Conservation (phyloP, 768 basidiomycete species). For the Piloderma croceum region DNA sequence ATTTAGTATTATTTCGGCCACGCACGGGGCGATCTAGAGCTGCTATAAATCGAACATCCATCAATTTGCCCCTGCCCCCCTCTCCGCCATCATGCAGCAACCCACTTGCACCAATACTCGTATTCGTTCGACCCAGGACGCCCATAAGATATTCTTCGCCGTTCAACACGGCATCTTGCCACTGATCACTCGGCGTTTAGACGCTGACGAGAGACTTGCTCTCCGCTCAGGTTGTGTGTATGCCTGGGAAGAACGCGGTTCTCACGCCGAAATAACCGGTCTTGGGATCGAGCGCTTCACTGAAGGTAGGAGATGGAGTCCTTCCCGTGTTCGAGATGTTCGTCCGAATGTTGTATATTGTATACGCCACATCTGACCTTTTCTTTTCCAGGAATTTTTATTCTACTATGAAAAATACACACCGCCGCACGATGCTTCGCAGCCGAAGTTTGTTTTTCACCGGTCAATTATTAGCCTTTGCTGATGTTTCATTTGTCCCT, state of each 20-base stretch:
- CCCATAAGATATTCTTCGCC: slow-evolving; percentile 76
- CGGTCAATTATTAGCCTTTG: not conserved
- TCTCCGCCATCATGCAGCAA: slow-evolving; percentile 47
- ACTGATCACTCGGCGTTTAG: slow-evolving; percentile 73
- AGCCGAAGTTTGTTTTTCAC: slow-evolving; percentile 33
- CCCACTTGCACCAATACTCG: slow-evolving; percentile 70
- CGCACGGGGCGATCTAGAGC: too few species aligned
- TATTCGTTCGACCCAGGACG: slow-evolving; percentile 72
- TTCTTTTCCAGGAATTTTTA: slow-evolving; percentile 60
- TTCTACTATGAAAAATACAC: slow-evolving; percentile 79
- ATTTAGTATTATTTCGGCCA: too few species aligned
- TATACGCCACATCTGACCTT: slow-evolving; percentile 8
- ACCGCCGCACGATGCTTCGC: slow-evolving; percentile 39
- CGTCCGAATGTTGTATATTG: slow-evolving; percentile 19
- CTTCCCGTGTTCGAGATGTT: slow-evolving; percentile 79
- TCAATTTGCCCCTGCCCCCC: slow-evolving; percentile 8
- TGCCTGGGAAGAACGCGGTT: slow-evolving; percentile 71
- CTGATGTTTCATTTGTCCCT: slow-evolving; percentile 1
- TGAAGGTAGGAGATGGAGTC: slow-evolving; percentile 78
- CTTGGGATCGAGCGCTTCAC: slow-evolving; percentile 83
- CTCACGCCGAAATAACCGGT: slow-evolving; percentile 69
- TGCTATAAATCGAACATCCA: too few species aligned
- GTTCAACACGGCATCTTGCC: slow-evolving; percentile 56
- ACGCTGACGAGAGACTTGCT: slow-evolving; percentile 66
- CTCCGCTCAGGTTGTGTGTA: slow-evolving; percentile 45